Evolutionary conservation across 148 eudicot genomes (phyloP), one percentile per base, ranked within the genome.

Genomic region (Camellia sinensis): DNA sequence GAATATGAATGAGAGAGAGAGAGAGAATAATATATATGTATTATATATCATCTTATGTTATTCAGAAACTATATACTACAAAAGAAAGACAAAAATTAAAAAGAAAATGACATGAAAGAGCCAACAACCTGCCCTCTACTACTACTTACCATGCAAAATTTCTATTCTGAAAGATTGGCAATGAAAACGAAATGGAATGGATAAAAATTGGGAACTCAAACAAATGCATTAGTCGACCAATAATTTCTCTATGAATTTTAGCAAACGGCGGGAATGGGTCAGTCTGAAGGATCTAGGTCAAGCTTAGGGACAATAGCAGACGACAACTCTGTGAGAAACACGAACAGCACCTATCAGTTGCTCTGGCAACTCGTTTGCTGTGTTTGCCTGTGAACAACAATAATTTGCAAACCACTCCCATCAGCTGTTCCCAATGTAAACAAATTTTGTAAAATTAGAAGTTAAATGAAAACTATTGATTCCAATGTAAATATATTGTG

Each of bases 311-410:
- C 94, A 76, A 91, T 82, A 68, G 98, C 98, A 71, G 98, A 90
- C 17, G 94, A 90, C 75, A 95, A 75, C 84, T 93, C 97, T 65
- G 80, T 96, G 99, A 74, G 98, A 90, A 73, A 87, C 93, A 73
- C 98, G 94, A 69, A 93, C 91, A 22, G 99, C 99, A 54, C 99
- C 95, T 46, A 96, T 88, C 79, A 96, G 83, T 75, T 88, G 90
- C 91, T 96, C 99, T 65, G 97, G 99, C 83, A 96, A 87, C 86
- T 95, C 99, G 62, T 91, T 95, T 12, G 82, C 75, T 0, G 90
- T 85, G 82, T 93, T 95, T 75, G 90, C 99, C 99, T 95, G 88
- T 48, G 46, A 21, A 21, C 0, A 74, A 56, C 9, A 77, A 50
- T 43, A 52, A 77, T 14, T 29, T 50, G 46, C 61, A 65, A 65